A percentile compares a stretch with the other conserved stretches of the same genome.
Conservation (phyloP, 116 monocot species). For the Trichopus zeylanicus region DNA sequence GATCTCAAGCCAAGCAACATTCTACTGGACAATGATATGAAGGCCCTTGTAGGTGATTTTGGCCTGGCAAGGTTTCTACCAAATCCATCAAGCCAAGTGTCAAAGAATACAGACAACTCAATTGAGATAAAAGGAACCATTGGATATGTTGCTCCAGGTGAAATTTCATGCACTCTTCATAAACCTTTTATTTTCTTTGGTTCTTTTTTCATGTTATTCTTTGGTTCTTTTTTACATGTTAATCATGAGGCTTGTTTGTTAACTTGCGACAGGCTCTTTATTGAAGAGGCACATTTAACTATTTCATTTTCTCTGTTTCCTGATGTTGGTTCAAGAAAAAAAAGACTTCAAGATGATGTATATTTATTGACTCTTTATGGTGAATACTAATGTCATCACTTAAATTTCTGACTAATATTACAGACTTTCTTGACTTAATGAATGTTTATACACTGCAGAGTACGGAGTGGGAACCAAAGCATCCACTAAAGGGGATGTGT, state of each 20-base stretch:
- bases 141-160: neutral
- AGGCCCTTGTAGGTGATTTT: neutral
- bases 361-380: no score
- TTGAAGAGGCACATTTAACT: no score
- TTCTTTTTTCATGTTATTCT: no score
- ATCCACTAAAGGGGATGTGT: conserved; percentile 17
- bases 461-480: conserved; percentile 13
- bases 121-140: neutral
- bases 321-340: no score
- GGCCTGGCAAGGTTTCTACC: neutral
- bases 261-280: no score
- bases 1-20: neutral
- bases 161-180: neutral
- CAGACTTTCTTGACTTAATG: neutral
- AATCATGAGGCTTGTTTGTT: no score
- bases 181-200: no score
- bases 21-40: conserved; percentile 1
- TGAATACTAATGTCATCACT: neutral
- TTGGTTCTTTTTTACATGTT: no score
- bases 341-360: no score
- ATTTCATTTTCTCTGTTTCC: no score
- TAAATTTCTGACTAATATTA: neutral
- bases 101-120: neutral
- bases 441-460: conserved; percentile 4
- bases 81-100: neutral